Conservation (phyloP, 148 eudicot species). For the Hydrangea macrophylla region DNA sequence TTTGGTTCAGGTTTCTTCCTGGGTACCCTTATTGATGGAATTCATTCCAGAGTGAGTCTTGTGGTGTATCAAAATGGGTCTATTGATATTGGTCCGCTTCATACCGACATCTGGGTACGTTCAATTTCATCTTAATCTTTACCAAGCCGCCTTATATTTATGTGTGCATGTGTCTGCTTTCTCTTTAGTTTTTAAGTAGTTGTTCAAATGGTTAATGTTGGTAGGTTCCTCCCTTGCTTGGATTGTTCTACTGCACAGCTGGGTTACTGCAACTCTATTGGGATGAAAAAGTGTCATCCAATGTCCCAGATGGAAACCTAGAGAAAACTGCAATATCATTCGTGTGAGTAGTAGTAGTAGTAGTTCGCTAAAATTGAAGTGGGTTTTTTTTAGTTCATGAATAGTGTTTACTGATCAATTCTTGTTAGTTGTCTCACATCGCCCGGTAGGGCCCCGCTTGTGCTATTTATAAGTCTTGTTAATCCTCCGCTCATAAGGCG, state of each 20-base stretch:
- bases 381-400: too few species aligned
- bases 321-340: constrained; percentile 49
- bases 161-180: too few species aligned
- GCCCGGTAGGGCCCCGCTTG: too few species aligned
- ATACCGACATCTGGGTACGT: constrained; percentile 82
- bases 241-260: constrained; percentile 60
- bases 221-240: constrained; percentile 78
- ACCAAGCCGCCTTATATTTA: too few species aligned
- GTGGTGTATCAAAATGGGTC: constrained; percentile 69
- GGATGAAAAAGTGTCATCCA: constrained; percentile 45
- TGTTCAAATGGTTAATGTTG: background rate
- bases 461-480: too few species aligned
- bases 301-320: constrained; percentile 24
- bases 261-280: constrained; percentile 66
- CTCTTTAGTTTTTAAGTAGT: too few species aligned
- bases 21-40: constrained; percentile 74
- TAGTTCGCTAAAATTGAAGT: too few species aligned
- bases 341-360: constrained; percentile 57
- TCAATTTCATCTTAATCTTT: too few species aligned
- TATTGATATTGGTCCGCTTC: constrained; percentile 73
- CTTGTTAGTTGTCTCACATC: too few species aligned
- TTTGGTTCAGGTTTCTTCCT: constrained; percentile 66
- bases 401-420: too few species aligned
- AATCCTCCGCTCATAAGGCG: too few species aligned
- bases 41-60: constrained; percentile 74